Percentiles rank a stretch among this genome's conserved stretches.
Conservation (phyloP, 257 asterid species). For the Petrea volubilis region DNA sequence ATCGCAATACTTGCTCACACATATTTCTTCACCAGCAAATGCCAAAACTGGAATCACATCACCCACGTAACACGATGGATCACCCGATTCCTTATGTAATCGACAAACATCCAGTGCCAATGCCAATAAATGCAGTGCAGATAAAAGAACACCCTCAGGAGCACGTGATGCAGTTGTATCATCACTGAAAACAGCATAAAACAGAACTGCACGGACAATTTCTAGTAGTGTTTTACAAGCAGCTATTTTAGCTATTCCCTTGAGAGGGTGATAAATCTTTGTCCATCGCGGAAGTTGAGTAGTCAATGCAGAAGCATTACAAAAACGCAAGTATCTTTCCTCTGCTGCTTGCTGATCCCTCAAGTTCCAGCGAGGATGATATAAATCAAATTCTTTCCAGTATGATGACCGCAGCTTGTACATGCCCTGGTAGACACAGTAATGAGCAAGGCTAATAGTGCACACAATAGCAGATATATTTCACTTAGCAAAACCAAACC, state of each 20-base stretch:
- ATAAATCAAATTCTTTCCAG: constrained; percentile 95
- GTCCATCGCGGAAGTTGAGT: constrained; percentile 92
- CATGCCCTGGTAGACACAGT: constrained; percentile 67
- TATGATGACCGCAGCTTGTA: constrained; percentile 63
- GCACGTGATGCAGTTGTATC: constrained; percentile 61
- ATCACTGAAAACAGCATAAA: constrained; percentile 75
- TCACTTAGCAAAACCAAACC: constrained; percentile 48
- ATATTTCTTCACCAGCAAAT: constrained; percentile 73
- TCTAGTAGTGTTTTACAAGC: constrained; percentile 78
- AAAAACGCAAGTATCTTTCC: constrained; percentile 85
- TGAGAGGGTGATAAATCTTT: constrained; percentile 77
- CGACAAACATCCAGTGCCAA: constrained; percentile 79
- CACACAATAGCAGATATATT: neutral
- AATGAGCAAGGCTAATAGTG: constrained; percentile 12
- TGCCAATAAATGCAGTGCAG: constrained; percentile 86
- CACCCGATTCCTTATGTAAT: constrained; percentile 58
- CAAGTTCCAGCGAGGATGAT: constrained; percentile 94
- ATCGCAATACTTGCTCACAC: constrained; percentile 55
- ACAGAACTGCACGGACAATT: constrained; percentile 76
- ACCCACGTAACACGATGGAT: constrained; percentile 44
- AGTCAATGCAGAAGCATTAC: constrained; percentile 76
- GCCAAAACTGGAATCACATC: constrained; percentile 75
- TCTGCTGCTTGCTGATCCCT: constrained; percentile 93
- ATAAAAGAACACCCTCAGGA: constrained; percentile 75
- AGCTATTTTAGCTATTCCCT: constrained; percentile 79